These are phyloP conservation scores for Grammothele lineata DNA, from an alignment of 768 basidiomycete species.

Conservation along the genomic window DNA sequence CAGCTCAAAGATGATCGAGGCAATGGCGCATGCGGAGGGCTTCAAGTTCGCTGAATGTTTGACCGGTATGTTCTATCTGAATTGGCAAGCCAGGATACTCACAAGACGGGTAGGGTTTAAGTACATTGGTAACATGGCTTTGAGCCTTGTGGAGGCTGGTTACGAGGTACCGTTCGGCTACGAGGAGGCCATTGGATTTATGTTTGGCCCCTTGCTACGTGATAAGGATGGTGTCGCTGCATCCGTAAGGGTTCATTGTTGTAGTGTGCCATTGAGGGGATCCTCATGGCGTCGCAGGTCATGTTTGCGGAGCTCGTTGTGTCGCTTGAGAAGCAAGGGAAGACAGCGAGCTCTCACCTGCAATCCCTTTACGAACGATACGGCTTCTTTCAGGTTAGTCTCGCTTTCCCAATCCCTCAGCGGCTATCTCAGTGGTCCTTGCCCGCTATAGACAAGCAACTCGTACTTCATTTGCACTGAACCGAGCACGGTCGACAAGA, in stretches of 20 bases:
- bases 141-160: conserved; percentile 59
- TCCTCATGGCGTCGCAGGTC: no score
- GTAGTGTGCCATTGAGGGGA: not conserved
- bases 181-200: conserved; percentile 91
- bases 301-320: conserved; percentile 66
- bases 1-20: conserved; percentile 84
- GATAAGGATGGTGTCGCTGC: conserved; percentile 90
- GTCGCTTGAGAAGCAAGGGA: conserved; percentile 44
- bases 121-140: conserved; percentile 81
- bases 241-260: conserved; percentile 49
- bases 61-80: conserved; percentile 51
- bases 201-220: conserved; percentile 74
- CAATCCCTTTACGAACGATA: conserved; percentile 63
- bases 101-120: conserved; percentile 60
- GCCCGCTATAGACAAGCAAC: conserved; percentile 58
- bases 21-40: conserved; percentile 70
- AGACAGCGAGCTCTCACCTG: conserved; percentile 53
- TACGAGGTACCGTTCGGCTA: conserved; percentile 75
- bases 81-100: no score
- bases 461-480: conserved; percentile 79
- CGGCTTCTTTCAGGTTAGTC: conserved; percentile 67
- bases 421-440: not conserved
- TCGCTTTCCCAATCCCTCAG: not conserved
- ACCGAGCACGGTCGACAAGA: conserved; percentile 55
- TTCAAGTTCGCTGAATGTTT: conserved; percentile 84